Percentiles rank a stretch among this genome's conserved stretches.
phyloP scores from a whole-genome alignment of 352 stramenopile genomes.

The Aphanomyces astaci region DNA sequence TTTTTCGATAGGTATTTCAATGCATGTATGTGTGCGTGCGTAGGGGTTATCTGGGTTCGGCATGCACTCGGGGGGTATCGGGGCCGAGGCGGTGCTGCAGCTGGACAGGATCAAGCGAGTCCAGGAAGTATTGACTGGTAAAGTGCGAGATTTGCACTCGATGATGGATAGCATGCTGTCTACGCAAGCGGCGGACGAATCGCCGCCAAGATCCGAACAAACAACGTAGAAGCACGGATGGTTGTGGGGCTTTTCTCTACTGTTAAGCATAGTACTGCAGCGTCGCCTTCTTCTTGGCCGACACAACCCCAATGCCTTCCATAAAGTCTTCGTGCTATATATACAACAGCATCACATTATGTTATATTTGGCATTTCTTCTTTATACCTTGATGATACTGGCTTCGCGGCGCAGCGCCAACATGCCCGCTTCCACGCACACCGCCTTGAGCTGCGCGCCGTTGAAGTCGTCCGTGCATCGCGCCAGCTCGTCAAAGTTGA shows the following conservation, averaged over 20 bases:
- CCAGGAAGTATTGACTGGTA: conserved; percentile 8
- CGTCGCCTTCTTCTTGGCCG: conserved; percentile 96
- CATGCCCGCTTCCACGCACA: conserved; percentile 99
- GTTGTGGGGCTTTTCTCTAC: background rate
- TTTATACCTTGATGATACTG: conserved; percentile 87
- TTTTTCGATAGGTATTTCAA: background rate
- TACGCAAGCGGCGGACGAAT: too few species aligned
- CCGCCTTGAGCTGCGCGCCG: conserved; percentile 96
- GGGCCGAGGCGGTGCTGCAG: conserved; percentile 14
- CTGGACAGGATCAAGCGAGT: conserved; percentile 20
- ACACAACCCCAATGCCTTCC: conserved; percentile 97
- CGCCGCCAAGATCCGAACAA: too few species aligned
- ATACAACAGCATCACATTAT: background rate
- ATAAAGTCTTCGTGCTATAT: conserved; percentile 96
- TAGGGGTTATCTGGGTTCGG: background rate
- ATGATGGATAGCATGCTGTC: too few species aligned
- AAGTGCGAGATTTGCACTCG: conserved; percentile 13
- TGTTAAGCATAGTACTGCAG: conserved; percentile 96
- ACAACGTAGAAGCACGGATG: too few species aligned
- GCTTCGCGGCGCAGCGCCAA: conserved; percentile 92
- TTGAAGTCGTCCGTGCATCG: conserved; percentile 99
- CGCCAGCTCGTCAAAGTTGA: conserved; percentile 97
- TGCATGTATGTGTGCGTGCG: background rate
- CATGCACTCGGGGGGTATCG: background rate
- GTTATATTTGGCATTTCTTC: too few species aligned